Percentiles rank a stretch among this genome's conserved stretches.
phyloP scores from a whole-genome alignment of 805 yeast genomes.

The Yarrowia phangngaensis region DNA sequence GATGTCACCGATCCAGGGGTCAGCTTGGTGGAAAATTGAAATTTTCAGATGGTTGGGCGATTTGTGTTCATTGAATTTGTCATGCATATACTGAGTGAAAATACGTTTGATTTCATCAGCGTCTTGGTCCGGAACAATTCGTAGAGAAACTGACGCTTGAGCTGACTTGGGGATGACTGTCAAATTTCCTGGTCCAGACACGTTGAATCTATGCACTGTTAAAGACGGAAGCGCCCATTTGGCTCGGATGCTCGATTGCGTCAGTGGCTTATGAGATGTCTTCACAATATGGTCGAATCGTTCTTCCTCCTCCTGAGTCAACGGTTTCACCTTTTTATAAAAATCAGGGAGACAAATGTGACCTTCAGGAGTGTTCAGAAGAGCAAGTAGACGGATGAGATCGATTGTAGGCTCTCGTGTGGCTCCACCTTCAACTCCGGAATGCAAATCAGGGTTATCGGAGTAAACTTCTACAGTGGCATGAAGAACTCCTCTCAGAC shows the following conservation, averaged over 20 bases:
- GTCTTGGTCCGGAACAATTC: conserved; percentile 88
- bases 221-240: conserved; percentile 89
- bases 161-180: conserved; percentile 87
- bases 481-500: conserved; percentile 86
- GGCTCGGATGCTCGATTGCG: conserved; percentile 36
- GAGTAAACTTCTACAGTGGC: conserved; percentile 67
- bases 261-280: conserved; percentile 34
- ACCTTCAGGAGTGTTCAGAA: conserved; percentile 55
- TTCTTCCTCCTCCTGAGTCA: conserved; percentile 54
- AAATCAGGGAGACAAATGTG: conserved; percentile 63
- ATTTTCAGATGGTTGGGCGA: conserved; percentile 62
- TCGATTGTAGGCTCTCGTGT: conserved; percentile 87
- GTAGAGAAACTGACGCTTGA: conserved; percentile 68
- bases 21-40: conserved; percentile 75
- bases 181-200: conserved; percentile 84
- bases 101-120: conserved; percentile 52
- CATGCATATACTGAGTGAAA: conserved; percentile 48
- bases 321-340: conserved; percentile 59
- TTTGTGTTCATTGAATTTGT: conserved; percentile 48
- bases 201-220: conserved; percentile 77
- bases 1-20: conserved; percentile 94
- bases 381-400: conserved; percentile 64
- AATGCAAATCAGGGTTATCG: conserved; percentile 83
- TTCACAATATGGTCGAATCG: conserved; percentile 60
- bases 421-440: conserved; percentile 95